Base-by-base conservation (phyloP, 2,329 filamentous ascomycete genomes). In the Aspergillus versicolor region DNA sequence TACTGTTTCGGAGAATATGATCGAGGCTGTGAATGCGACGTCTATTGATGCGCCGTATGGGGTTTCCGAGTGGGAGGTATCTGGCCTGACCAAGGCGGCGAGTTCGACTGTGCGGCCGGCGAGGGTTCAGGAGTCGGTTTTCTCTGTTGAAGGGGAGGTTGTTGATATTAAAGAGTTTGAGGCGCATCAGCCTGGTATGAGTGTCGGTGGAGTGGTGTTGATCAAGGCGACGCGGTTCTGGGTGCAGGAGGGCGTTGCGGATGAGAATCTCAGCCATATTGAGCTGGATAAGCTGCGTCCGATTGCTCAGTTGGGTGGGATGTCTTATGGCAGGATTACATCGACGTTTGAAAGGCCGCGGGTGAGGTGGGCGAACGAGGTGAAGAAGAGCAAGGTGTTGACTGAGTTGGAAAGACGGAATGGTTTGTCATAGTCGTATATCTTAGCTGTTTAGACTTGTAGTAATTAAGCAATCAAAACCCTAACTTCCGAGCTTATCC, bases 221-320 rank as follows among this genome's bases (percentile, higher is more conserved):
- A 80, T 97, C 13, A 91, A 97, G 77, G 93, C 91, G 0, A 86
- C 89, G 30, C 82, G 88, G 30, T 96, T 97, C 70, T 97, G 92
- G 91, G 91, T 87, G 1, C 78, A 92, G 52, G 91, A 95, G 70
- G 92, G 97, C 75, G 92, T 91, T 3, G 78, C 96, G 59, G 90
- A 96, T 65, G 85, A 90, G 69, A 87, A 91, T 5, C 82, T 80
- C 67, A 91, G 86, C 63, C 66, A 90, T 44, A 80, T 97, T 55
- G 89, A 94, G 72, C 85, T 90, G 12, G 82, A 87, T 76, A 81
- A 95, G 7, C 75, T 97, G 54, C 84, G 84, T 60, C 91, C 93
- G 0, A 81, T 96, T 15, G 85, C 85, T 61, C 84, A 92, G 38
- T 67, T 97, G 22, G 93, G 93, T 19, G 93, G 93, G 2, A 95